phyloP scores from a whole-genome alignment of 2,329 filamentous ascomycete species.

The Magnaporthiopsis incrustans region DNA sequence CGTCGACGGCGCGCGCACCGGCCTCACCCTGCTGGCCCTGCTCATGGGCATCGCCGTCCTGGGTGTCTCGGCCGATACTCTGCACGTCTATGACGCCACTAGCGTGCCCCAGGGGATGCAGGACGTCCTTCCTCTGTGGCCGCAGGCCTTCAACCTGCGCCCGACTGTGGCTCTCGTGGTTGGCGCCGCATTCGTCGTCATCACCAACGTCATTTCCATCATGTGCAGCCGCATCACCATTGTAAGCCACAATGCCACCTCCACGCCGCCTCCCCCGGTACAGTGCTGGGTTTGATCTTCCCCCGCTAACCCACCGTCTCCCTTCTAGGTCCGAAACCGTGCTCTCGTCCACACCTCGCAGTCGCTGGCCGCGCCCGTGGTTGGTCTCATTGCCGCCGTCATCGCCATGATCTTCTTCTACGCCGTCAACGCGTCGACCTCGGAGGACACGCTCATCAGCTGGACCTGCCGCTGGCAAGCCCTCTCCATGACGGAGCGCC shows the following conservation, averaged over 20 bases:
- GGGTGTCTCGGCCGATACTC: slow-evolving; percentile 44
- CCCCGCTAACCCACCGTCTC: slow-evolving; percentile 5
- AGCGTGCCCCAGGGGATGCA: slow-evolving; percentile 34
- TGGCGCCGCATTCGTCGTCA: slow-evolving; percentile 40
- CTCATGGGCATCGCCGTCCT: slow-evolving; percentile 43
- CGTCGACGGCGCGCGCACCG: slow-evolving; percentile 36
- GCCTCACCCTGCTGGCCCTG: slow-evolving; percentile 41
- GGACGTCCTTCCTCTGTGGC: slow-evolving; percentile 48
- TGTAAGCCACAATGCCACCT: slow-evolving; percentile 32
- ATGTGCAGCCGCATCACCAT: slow-evolving; percentile 37
- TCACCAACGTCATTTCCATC: slow-evolving; percentile 40
- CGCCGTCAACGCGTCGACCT: slow-evolving; percentile 42
- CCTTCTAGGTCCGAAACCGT: slow-evolving; percentile 29
- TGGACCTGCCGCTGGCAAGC: slow-evolving; percentile 55
- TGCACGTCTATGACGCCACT: slow-evolving; percentile 48
- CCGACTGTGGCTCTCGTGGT: slow-evolving; percentile 48
- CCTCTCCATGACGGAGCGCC: slow-evolving; percentile 42
- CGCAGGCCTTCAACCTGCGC: slow-evolving; percentile 45
- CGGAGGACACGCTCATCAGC: slow-evolving; percentile 47
- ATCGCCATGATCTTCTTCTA: slow-evolving; percentile 51
- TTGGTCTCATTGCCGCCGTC: slow-evolving; percentile 38
- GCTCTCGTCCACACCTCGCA: slow-evolving; percentile 26
- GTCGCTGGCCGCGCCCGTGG: slow-evolving; percentile 30
- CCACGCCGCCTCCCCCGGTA: too few species aligned
- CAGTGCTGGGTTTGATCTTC: background rate